phyloP scores from a whole-genome alignment of 768 basidiomycete species.

The Boletus reticulatus region DNA sequence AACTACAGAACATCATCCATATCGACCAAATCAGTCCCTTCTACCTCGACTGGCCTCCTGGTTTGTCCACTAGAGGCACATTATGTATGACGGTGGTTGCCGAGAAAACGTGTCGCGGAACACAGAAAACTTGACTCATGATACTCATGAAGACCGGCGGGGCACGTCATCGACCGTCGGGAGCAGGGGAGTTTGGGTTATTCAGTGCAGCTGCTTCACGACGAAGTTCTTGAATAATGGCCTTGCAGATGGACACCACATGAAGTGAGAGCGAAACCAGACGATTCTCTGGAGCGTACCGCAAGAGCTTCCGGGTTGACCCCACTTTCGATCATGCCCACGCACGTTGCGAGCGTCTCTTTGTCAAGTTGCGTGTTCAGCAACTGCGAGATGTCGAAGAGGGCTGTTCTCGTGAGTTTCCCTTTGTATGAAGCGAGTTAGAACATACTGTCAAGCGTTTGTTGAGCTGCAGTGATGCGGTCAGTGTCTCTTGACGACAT shows the following conservation, averaged over 20 bases:
- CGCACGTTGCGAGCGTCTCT: constrained; percentile 88
- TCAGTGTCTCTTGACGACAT: constrained; percentile 54
- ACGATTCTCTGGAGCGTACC: constrained; percentile 43
- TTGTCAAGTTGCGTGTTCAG: constrained; percentile 87
- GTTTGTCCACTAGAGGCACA: constrained; percentile 8
- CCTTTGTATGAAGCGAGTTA: background rate
- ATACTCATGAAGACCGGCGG: background rate
- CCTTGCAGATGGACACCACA: constrained; percentile 40
- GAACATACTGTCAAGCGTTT: constrained; percentile 67
- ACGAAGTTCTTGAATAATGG: constrained; percentile 81
- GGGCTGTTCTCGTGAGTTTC: constrained; percentile 45
- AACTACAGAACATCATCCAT: constrained; percentile 18
- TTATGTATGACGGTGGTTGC: background rate
- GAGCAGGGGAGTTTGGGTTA: constrained; percentile 16
- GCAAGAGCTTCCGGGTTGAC: constrained; percentile 92
- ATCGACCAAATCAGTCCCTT: constrained; percentile 17
- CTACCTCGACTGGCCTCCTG: constrained; percentile 6
- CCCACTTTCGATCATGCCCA: constrained; percentile 89
- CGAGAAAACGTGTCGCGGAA: background rate
- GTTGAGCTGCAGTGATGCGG: constrained; percentile 60
- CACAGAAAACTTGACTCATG: background rate
- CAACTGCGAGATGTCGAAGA: constrained; percentile 85
- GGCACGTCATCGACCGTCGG: constrained; percentile 24
- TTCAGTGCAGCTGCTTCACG: constrained; percentile 55
- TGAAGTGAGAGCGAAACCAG: background rate